Base-by-base conservation (phyloP, 2,329 filamentous ascomycete genomes). In the Trichoderma gracile region DNA sequence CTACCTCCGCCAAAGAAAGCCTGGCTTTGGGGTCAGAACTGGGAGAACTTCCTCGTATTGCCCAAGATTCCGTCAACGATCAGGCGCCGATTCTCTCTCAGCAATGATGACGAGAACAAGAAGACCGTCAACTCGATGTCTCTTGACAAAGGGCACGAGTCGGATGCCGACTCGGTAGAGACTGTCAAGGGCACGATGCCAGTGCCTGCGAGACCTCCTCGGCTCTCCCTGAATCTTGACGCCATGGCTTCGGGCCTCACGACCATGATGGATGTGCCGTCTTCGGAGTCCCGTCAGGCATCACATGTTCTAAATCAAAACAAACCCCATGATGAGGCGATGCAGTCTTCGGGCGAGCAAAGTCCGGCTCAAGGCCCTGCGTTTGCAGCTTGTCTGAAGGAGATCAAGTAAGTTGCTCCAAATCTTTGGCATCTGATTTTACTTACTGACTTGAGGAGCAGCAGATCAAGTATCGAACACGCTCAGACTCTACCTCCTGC, bases 1-100 rank as follows among this genome's bases (percentile, higher is more conserved):
- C 68, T 79, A 5, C 72, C 71, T 14, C 66, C 67, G 17, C 75
- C 76, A 2, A 66, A 67, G 15, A 71, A 73, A 52, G 61, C 61
- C 7, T 76, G 74, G 72, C 71, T 69, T 30, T 80, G 78, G 77
- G 75, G 76, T 1, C 70, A 70, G 2, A 64, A 66, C 3, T 74
- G 71, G 69, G 77, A 78, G 43, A 73, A 74, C 40, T 78, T 79
- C 50, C 63, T 78, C 6, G 70, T 79, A n/a, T 63, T 78, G 7
- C 76, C 78, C 1, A 66, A 61, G 53, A 68, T 77, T 14, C 77
- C 77, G 3, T 23, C 67, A 3, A 63, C 14, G 15, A 72, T 76
- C 58, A 68, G 67, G 38, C 19, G 65, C 68, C 38, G n/a, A 65
- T 19, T 49, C 17, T 7, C 43, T 19, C 40, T 62, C n/a, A 9